Evolutionary conservation across 306 rosid genomes (phyloP), one percentile per base, ranked within the genome.

Genomic region (Quercus rubra): DNA sequence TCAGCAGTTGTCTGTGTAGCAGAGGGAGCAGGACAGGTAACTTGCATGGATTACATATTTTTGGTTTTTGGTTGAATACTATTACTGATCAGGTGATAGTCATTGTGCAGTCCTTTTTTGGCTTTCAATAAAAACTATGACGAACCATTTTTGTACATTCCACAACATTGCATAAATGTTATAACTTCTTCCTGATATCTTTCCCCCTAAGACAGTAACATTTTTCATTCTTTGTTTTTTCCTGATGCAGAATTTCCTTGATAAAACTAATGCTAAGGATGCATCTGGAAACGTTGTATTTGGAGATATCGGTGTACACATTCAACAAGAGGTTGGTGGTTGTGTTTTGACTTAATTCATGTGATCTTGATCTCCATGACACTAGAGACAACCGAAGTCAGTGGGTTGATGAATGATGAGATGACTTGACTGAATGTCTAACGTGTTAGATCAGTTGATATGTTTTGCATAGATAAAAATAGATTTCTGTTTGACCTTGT

Each of bases 1-100:
- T 96, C 99, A 4, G 99, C 98, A 35, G 98, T 96, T 38, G 81
- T 96, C 72, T 96, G 99, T 77, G 89, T 85, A 3, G 98, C 99
- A 35, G 99, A 96, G 88, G 99, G 99, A 88, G 98, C 94, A 75
- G 99, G 97, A 81, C 99, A 96, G 98, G 99, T 91, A 74, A 80
- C 80, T 88, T 73, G 28, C 23, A 19, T 73, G 55, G 57, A 11
- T 21, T 28, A 74, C 49, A 9, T 74, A 66, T 59, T 43, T 30
- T 20, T 28, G 5, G 27, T 54, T 38, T 5, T 51, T 9, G 28
- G n/a, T 74, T 63, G 57, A 57, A 74, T 38, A 7, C 20, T 23
- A 5, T 52, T 33, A 18, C n/a, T 61, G 13, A 35, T 35, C 20
- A 23, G 46, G 38, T 63, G 21, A 33, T 17, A 10, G 43, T 55